These are phyloP conservation scores for Sclerospora graminicola DNA, from an alignment of 352 stramenopile genomes.

Conservation along the genomic window DNA sequence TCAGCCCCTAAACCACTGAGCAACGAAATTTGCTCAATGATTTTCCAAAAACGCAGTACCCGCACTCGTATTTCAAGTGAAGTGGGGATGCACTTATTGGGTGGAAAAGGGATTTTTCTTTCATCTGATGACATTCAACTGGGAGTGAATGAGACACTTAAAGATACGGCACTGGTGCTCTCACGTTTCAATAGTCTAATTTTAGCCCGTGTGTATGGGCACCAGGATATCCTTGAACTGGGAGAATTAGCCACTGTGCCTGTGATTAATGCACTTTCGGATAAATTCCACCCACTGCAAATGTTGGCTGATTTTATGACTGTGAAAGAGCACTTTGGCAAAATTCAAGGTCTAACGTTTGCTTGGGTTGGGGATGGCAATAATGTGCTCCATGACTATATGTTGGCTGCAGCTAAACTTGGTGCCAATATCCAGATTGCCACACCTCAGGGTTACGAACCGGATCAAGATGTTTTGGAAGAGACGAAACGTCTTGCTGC, in stretches of 20 bases:
- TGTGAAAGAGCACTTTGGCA: conserved; percentile 83
- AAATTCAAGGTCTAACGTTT: conserved; percentile 87
- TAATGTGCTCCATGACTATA: conserved; percentile 97
- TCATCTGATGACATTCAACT: conserved; percentile 97
- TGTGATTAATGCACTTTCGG: conserved; percentile 97
- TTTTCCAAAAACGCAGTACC: conserved; percentile 92
- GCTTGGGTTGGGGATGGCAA: conserved; percentile 98
- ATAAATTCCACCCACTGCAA: conserved; percentile 97
- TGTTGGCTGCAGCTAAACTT: conserved; percentile 85
- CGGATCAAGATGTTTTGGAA: conserved; percentile 82
- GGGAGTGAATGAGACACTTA: conserved; percentile 95
- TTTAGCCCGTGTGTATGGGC: conserved; percentile 92
- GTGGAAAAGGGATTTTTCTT: conserved; percentile 94
- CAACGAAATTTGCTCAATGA: conserved; percentile 86
- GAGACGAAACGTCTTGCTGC: conserved; percentile 84
- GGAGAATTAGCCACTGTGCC: conserved; percentile 86
- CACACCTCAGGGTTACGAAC: conserved; percentile 89
- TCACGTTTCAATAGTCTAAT: conserved; percentile 95
- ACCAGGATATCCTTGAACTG: conserved; percentile 86
- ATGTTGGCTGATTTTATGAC: conserved; percentile 97
- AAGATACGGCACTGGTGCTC: conserved; percentile 81
- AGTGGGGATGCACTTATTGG: conserved; percentile 94
- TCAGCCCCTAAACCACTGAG: conserved; percentile 49
- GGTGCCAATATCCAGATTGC: conserved; percentile 91
- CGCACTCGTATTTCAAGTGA: conserved; percentile 90